These are phyloP conservation scores for Sugiyamaella valdiviana DNA, from an alignment of 805 yeast species.

Conservation along the genomic window DNA sequence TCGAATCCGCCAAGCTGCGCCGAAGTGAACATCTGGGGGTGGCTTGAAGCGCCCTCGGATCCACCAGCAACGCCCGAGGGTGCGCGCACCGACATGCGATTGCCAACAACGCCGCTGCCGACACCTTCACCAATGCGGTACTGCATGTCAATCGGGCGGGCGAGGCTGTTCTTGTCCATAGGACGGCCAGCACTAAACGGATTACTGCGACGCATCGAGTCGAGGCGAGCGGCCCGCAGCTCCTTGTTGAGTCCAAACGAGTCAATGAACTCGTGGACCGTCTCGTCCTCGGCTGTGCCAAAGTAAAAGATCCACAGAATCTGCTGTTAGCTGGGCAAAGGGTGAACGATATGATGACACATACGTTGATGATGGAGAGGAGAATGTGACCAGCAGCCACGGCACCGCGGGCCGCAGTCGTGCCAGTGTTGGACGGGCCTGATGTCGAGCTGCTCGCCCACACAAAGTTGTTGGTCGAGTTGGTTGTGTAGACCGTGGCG, in stretches of 20 bases:
- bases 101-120: conserved; percentile 5
- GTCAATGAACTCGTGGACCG: conserved; percentile 77
- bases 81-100: conserved; percentile 3
- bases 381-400: conserved; percentile 91
- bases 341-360: background rate
- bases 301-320: conserved; percentile 81
- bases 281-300: conserved; percentile 88
- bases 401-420: conserved; percentile 62
- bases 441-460: conserved; percentile 39
- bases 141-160: conserved; percentile 17
- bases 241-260: conserved; percentile 54
- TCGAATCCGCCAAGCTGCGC: conserved; percentile 38
- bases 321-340: background rate
- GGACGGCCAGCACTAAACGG: conserved; percentile 7
- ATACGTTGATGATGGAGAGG: conserved; percentile 62
- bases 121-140: conserved; percentile 9
- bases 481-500: conserved; percentile 79
- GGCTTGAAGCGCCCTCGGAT: background rate
- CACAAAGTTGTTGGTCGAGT: conserved; percentile 72
- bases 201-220: conserved; percentile 3
- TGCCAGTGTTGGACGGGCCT: conserved; percentile 6
- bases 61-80: background rate
- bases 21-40: conserved; percentile 29
- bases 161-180: conserved; percentile 2
- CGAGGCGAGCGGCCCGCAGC: background rate